Conservation (phyloP, 1,139 yeast genomes). For the Candida albicans region DNA sequence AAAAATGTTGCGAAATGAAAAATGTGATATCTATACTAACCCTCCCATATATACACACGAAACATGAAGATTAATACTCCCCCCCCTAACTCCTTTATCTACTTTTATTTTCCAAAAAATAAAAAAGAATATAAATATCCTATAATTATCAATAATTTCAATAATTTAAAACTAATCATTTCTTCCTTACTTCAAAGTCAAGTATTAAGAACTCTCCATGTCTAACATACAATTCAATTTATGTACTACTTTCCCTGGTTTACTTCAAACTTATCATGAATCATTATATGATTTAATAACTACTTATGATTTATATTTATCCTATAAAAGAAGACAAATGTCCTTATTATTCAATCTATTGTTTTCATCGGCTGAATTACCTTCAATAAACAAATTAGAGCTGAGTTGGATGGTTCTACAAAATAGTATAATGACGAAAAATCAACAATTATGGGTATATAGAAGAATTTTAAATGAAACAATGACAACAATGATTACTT, state of each 20-base stretch:
- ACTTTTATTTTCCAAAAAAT: too few relatives aligned
- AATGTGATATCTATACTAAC: too few relatives aligned
- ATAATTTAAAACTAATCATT: too few relatives aligned
- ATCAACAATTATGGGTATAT: constrained; percentile 4
- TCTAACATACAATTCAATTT: not conserved
- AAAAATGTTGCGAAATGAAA: too few relatives aligned
- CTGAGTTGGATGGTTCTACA: constrained; percentile 2
- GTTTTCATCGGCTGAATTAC: not conserved
- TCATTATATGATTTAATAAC: constrained; percentile 1
- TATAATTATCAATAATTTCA: too few relatives aligned
- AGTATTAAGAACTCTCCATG: not conserved
- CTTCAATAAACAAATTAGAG: not conserved
- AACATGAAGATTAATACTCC: too few relatives aligned
- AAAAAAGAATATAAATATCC: too few relatives aligned
- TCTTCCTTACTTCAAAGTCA: not conserved
- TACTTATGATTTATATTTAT: not conserved
- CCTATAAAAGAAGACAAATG: constrained; percentile 1
- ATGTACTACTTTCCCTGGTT: not conserved
- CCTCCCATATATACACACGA: too few relatives aligned
- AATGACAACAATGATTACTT: constrained; percentile 2
- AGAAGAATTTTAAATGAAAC: constrained; percentile 2
- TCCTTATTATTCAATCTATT: not conserved
- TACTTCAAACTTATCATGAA: not conserved
- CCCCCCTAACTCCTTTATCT: too few relatives aligned
- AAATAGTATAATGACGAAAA: not conserved